Conservation (phyloP, 495 filamentous ascomycete species). For the Trichoderma gamsii region DNA sequence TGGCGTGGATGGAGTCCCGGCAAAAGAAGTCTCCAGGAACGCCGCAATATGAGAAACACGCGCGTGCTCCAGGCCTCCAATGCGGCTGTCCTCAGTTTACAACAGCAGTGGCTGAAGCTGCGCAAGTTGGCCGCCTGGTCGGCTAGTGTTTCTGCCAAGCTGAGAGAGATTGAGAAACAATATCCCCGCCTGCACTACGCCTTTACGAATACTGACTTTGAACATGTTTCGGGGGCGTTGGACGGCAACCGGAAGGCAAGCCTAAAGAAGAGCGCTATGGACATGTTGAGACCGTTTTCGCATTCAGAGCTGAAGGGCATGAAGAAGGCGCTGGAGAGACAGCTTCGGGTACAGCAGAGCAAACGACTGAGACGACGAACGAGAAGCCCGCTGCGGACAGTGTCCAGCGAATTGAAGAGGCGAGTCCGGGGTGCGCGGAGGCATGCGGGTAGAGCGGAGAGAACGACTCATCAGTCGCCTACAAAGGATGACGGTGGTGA, state of each 20-base stretch:
- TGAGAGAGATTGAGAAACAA: background rate
- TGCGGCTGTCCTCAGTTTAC: constrained; percentile 6
- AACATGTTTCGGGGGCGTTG: background rate
- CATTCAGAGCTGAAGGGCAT: background rate
- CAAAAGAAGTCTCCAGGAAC: constrained; percentile 16
- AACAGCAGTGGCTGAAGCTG: constrained; percentile 6
- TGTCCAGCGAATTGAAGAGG: background rate
- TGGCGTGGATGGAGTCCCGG: constrained; percentile 63
- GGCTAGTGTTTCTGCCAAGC: background rate
- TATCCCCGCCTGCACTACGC: constrained; percentile 13
- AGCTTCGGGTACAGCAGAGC: background rate
- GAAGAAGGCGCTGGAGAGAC: constrained; percentile 5
- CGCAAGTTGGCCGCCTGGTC: constrained; percentile 15
- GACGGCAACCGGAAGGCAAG: background rate
- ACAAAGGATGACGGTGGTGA: background rate
- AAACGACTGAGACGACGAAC: background rate
- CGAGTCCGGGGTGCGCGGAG: background rate
- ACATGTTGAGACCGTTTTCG: background rate
- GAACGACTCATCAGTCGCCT: background rate
- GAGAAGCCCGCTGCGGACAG: background rate
- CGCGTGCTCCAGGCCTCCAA: background rate
- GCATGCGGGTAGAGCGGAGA: background rate
- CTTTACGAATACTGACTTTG: constrained; percentile 8
- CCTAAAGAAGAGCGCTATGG: constrained; percentile 1
- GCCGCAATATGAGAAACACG: constrained; percentile 12